Conservation (phyloP, 371 early-diverging fungal species). For the Chytridium lagenaria region DNA sequence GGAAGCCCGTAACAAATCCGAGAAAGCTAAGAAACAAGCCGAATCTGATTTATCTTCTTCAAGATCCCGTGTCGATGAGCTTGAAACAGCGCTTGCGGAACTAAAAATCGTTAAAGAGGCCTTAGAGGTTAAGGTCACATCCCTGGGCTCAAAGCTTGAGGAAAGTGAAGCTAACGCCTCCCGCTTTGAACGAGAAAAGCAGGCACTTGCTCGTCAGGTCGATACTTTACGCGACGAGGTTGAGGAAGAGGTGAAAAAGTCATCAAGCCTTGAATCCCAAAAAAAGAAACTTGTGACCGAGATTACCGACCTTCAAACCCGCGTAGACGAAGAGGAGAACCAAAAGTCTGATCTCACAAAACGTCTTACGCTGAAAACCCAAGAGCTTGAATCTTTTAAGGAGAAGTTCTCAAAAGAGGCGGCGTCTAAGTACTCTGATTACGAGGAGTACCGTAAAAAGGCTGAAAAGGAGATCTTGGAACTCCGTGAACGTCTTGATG, state of each 20-base stretch:
- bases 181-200: slow-evolving; percentile 67
- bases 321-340: slow-evolving; percentile 73
- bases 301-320: slow-evolving; percentile 64
- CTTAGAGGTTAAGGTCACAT: slow-evolving; percentile 60
- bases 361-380: slow-evolving; percentile 62
- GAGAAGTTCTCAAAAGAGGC: slow-evolving; percentile 70
- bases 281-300: slow-evolving; percentile 70
- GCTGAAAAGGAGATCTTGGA: slow-evolving; percentile 71
- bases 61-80: slow-evolving; percentile 52
- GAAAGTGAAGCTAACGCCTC: slow-evolving; percentile 57
- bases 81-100: slow-evolving; percentile 56
- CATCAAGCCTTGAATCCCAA: slow-evolving; percentile 49
- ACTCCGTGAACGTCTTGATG: slow-evolving; percentile 62
- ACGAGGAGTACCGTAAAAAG: slow-evolving; percentile 68
- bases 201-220: slow-evolving; percentile 57
- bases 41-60: slow-evolving; percentile 58
- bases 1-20: slow-evolving; percentile 53
- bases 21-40: slow-evolving; percentile 63
- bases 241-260: slow-evolving; percentile 55
- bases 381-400: slow-evolving; percentile 73
- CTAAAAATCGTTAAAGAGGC: slow-evolving; percentile 58
- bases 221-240: slow-evolving; percentile 54
- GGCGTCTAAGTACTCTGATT: slow-evolving; percentile 58
- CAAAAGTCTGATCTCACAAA: slow-evolving; percentile 60
- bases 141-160: slow-evolving; percentile 59